These are phyloP conservation scores for Epichloe elymi DNA, from an alignment of 2,329 filamentous ascomycete species.

Conservation along the genomic window DNA sequence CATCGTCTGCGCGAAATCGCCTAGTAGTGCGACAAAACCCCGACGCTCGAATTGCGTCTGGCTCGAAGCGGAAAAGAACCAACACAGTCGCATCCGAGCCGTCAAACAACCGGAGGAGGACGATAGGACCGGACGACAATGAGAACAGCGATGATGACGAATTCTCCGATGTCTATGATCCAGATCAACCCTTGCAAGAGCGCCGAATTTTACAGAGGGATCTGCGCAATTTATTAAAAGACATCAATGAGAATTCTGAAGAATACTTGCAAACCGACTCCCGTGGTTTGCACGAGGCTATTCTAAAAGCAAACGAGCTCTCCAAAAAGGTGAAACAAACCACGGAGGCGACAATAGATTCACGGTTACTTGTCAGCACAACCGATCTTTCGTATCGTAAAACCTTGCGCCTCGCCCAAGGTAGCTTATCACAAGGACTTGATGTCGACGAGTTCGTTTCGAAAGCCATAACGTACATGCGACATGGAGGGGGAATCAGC, in stretches of 20 bases:
- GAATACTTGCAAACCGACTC: conserved; percentile 57
- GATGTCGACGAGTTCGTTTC: conserved; percentile 87
- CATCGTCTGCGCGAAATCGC: conserved; percentile 10
- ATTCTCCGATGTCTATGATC: conserved; percentile 51
- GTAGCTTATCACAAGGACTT: conserved; percentile 59
- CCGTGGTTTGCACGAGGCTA: conserved; percentile 48
- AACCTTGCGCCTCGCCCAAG: conserved; percentile 59
- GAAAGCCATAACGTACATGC: conserved; percentile 84
- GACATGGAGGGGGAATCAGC: conserved; percentile 43
- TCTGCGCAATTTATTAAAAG: conserved; percentile 53
- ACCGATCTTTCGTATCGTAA: conserved; percentile 73
- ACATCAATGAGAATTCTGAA: conserved; percentile 53
- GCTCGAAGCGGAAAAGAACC: conserved; percentile 21
- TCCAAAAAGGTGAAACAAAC: conserved; percentile 72
- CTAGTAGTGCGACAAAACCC: conserved; percentile 16
- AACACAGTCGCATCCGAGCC: conserved; percentile 12
- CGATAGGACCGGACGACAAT: conserved; percentile 7
- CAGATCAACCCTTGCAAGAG: conserved; percentile 65
- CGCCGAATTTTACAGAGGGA: conserved; percentile 57
- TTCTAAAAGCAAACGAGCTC: conserved; percentile 52
- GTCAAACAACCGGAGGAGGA: conserved; percentile 11
- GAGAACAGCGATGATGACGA: conserved; percentile 7
- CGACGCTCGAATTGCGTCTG: conserved; percentile 11
- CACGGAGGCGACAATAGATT: conserved; percentile 79
- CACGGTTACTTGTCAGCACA: conserved; percentile 67